Evolutionary conservation across 2,329 filamentous ascomycete genomes (phyloP), one percentile per base, ranked within the genome.

Genomic region (Colletotrichum filicis): DNA sequence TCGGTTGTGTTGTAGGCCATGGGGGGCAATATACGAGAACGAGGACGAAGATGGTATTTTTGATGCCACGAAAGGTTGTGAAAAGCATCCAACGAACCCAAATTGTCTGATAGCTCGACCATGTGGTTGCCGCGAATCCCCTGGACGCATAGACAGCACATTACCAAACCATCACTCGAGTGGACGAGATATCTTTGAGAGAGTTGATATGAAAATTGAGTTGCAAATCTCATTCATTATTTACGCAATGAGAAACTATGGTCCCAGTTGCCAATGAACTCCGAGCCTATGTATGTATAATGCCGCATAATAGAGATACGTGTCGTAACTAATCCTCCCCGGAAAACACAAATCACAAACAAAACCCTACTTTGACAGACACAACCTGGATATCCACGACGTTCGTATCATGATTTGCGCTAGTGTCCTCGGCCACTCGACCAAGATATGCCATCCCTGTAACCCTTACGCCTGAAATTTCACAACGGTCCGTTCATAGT

Each of bases 301-400:
- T 74, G 71, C 61, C 62, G 61, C 49, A 71, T 57, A 59, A 66
- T 57, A n/a, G 52, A 74, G 62, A 67, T 58, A 49, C 22, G n/a
- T 60, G 57, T 59, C 57, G 53, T 71, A 63, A 52, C 68, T 67
- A 53, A 53, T 71, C 67, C 61, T 30, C 61, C 67, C 52, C 37
- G 46, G 46, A 5, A 55, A 67, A 59, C 26, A 67, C 35, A 71
- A 60, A 71, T 58, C 30, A 42, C 53, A 71, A 66, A 73, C 56
- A 62, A 62, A 56, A 63, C 37, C 60, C 71, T 42, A 66, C 57
- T 59, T 60, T 53, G 53, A 60, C 35, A 66, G 58, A 66, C 68
- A 66, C 60, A 72, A 58, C 49, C 42, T 57, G 68, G 71, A 74
- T 74, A 71, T 74, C 71, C 71, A 67, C 62, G 67, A 66, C 61